These are phyloP conservation scores for Sordariomycetes sp. DNA, from an alignment of 2,329 filamentous ascomycete genomes.

Conservation along the genomic window DNA sequence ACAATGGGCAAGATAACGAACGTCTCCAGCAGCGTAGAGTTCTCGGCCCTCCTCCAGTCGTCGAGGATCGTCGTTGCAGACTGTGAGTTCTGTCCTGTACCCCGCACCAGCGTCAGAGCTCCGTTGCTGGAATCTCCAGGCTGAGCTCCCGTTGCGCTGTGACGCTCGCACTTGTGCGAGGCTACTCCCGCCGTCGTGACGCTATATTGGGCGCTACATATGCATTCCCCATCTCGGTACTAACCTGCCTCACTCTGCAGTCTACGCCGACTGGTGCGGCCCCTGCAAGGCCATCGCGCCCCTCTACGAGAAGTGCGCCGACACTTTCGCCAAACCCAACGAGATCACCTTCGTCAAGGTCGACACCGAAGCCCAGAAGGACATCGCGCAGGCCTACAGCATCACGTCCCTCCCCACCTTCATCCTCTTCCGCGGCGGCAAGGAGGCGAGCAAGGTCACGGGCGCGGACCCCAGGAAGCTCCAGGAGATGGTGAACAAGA, in stretches of 20 bases:
- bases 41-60: conserved; percentile 55
- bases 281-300: conserved; percentile 80
- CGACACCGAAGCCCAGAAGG: conserved; percentile 67
- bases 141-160: background rate
- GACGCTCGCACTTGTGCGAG: background rate
- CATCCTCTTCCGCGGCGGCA: conserved; percentile 69
- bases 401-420: conserved; percentile 83
- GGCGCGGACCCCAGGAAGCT: conserved; percentile 67
- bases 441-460: conserved; percentile 47
- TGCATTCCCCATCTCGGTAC: background rate
- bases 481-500: conserved; percentile 57
- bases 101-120: conserved; percentile 9
- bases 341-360: conserved; percentile 79
- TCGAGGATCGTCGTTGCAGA: conserved; percentile 78
- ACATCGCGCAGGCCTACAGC: conserved; percentile 62
- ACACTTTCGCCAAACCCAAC: conserved; percentile 58
- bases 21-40: conserved; percentile 46
- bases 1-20: conserved; percentile 4
- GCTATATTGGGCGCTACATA: background rate
- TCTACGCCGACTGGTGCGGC: conserved; percentile 80
- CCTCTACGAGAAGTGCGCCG: conserved; percentile 67
- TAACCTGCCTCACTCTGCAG: conserved; percentile 31
- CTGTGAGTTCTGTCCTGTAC: conserved; percentile 55
- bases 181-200: background rate
- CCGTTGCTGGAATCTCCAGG: background rate